Evolutionary conservation across 164 flowering plant species (phyloP).

Genomic region (Hamamelis virginiana): DNA sequence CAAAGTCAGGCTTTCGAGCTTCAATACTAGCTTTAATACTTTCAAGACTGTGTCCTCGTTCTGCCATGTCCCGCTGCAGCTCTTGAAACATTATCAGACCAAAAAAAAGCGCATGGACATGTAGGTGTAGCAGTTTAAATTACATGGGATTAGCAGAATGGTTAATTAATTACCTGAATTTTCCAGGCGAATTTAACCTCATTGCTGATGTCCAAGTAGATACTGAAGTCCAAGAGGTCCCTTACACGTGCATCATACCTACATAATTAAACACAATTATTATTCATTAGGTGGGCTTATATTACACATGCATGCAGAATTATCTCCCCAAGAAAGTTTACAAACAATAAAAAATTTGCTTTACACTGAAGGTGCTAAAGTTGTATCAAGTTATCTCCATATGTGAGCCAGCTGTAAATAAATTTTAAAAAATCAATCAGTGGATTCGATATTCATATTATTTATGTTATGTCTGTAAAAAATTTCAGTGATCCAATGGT

Average conservation of each 20-base stretch:
- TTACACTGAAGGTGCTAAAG: too few relatives aligned
- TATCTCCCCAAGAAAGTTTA: background rate
- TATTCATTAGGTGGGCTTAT: background rate
- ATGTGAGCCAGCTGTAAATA: too few relatives aligned
- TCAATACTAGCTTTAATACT: slow-evolving; percentile 97
- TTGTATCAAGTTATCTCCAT: too few relatives aligned
- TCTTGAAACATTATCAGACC: background rate
- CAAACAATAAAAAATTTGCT: too few relatives aligned
- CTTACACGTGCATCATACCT: slow-evolving; percentile 91
- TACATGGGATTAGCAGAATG: background rate
- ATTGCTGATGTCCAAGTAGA: slow-evolving; percentile 96
- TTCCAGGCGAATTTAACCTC: slow-evolving; percentile 99
- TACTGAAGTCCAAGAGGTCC: slow-evolving; percentile 95
- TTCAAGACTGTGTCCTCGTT: slow-evolving; percentile 97
- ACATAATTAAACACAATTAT: background rate
- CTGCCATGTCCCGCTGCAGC: slow-evolving; percentile 97
- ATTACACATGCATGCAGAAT: background rate
- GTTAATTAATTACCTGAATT: slow-evolving; percentile 70
- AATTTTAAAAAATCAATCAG: too few relatives aligned
- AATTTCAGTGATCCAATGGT: too few relatives aligned
- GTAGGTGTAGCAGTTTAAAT: too few relatives aligned
- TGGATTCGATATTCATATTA: too few relatives aligned
- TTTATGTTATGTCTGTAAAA: too few relatives aligned
- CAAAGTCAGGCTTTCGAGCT: slow-evolving; percentile 97
- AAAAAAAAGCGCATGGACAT: background rate